These are phyloP conservation scores for Haematococcus lacustris DNA, from an alignment of 139 green algal genomes.

Conservation along the genomic window DNA sequence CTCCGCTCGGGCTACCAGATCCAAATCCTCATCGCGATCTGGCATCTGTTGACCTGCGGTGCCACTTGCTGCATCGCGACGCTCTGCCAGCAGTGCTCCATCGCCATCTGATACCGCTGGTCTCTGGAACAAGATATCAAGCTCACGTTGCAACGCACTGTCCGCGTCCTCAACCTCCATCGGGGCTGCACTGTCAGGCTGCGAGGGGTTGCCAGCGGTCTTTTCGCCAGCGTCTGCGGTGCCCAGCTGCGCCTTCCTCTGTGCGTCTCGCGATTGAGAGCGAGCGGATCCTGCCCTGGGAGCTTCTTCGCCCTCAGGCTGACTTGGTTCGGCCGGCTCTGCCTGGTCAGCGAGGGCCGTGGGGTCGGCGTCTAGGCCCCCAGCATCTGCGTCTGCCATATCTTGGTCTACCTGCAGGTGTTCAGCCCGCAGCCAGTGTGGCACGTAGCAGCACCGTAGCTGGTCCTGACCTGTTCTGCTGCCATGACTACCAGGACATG, in stretches of 20 bases:
- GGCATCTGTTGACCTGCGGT: not conserved
- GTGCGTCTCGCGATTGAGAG: slow-evolving; percentile 3
- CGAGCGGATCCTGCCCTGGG: slow-evolving; percentile 3
- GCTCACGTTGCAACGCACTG: no score
- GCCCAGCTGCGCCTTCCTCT: not conserved
- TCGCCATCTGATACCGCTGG: not conserved
- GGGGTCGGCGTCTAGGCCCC: not conserved
- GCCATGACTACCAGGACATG: no score
- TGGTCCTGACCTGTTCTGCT: not conserved
- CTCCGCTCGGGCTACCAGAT: no score
- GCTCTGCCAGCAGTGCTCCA: not conserved
- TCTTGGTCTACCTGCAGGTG: slow-evolving; percentile 8
- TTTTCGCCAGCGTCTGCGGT: not conserved
- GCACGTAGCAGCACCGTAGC: not conserved
- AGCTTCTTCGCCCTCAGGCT: not conserved
- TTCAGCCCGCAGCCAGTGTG: not conserved
- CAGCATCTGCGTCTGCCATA: slow-evolving; percentile 4
- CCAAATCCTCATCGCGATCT: no score
- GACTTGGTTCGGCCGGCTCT: not conserved
- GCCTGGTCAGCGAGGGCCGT: not conserved
- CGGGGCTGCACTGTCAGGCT: not conserved
- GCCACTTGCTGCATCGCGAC: not conserved
- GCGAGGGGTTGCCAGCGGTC: not conserved
- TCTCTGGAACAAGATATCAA: not conserved
- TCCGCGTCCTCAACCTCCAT: not conserved